A percentile compares a stretch with the other conserved stretches of the same genome.
Conservation (phyloP, 306 rosid genomes). For the Casuarina equisetifolia region DNA sequence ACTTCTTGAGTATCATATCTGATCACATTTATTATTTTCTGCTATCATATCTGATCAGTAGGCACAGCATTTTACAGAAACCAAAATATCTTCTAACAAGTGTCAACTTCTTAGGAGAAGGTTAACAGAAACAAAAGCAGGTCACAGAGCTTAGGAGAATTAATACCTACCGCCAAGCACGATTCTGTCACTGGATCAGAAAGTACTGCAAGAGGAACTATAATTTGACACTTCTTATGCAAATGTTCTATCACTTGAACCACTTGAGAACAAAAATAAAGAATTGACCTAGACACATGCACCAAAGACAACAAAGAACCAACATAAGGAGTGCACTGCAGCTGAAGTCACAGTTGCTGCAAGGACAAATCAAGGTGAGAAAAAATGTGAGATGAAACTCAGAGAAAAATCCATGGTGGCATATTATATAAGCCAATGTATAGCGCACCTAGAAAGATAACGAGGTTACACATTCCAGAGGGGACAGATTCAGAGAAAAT, state of each 20-base stretch:
- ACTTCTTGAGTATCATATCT: not conserved
- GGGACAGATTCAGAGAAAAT: not conserved
- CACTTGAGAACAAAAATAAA: not conserved
- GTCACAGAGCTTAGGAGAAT: not conserved
- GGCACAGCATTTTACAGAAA: not conserved
- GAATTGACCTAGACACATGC: not conserved
- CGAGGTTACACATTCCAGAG: not conserved
- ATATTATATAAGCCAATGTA: not conserved
- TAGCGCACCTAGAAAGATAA: not conserved
- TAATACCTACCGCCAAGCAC: not conserved
- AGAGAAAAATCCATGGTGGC: not conserved
- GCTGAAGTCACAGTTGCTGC: not conserved
- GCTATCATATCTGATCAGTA: not conserved
- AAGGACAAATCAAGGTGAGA: not conserved
- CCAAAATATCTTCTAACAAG: not conserved
- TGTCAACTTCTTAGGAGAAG: not conserved
- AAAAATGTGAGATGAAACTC: not conserved
- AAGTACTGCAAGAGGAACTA: not conserved
- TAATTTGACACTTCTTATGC: not conserved
- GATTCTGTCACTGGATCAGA: not conserved
- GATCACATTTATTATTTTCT: not conserved
- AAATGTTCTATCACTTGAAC: not conserved
- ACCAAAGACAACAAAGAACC: not conserved
- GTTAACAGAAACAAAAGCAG: not conserved
- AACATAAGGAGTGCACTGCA: not conserved